Base-by-base conservation (phyloP, 1,284 basidiomycete genomes). In the Retiboletus flavoniger region DNA sequence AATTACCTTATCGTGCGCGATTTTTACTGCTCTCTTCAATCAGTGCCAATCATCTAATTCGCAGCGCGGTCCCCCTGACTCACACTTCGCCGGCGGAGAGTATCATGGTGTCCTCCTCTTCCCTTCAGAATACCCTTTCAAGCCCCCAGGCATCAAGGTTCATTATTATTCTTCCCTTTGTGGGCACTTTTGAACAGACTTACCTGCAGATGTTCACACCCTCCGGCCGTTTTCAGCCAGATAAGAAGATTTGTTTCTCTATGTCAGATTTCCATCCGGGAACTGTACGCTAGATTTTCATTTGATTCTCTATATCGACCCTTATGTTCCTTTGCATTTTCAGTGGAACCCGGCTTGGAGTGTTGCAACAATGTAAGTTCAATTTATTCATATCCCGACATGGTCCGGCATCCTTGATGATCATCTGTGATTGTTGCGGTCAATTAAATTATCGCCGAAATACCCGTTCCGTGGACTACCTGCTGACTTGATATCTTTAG, bases 191-290 rank as follows among this genome's bases (percentile, higher is more conserved):
- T 46, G 21, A 55, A 58, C 53, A 5, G 32, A 57, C 31, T 56
- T 53, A 58, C 54, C 55, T 53, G 21, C 62, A 91, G 90, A 92
- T 97, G 89, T 84, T 91, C 68, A 98, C 95, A 19, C 95, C 95
- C 0, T 94, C 91, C 14, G 95, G 95, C 11, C 85, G 95, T 49
- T 98, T 98, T 72, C 86, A 93, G 63, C 89, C 91, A 28, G 92
- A 95, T 75, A 87, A 87, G 75, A 95, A 95, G 80, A 98, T 98
- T 60, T 96, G 93, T 69, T 95, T 95, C 75, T 94, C 92, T 36
- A 95, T 95, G 93, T 95, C 93, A 3, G 92, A 94, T 69, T 98
- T 93, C 70, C 92, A 95, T 65, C 92, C 93, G 1, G 91, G 91
- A 60, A 84, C 88, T 50, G 93, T 94, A 65, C 73, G 91, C 82